Evolutionary conservation across 768 basidiomycete species (phyloP).

Genomic region (Boletellus sp.): DNA sequence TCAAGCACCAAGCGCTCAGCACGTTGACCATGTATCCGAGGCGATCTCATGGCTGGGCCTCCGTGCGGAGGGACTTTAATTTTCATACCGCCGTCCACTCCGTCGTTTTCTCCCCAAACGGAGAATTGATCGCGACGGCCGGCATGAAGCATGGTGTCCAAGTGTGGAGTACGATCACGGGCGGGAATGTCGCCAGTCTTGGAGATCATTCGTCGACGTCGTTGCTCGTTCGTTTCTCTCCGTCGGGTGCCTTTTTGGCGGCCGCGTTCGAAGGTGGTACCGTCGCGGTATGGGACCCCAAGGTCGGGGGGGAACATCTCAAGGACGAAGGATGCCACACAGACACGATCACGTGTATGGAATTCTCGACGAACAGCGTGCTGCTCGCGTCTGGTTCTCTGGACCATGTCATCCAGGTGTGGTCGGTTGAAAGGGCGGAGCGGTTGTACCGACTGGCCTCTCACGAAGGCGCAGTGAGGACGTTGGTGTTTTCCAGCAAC

Average conservation of each 20-base stretch:
- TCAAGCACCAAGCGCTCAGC: constrained; percentile 10
- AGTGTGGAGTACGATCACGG: constrained; percentile 14
- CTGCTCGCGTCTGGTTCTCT: constrained; percentile 11
- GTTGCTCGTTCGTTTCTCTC: constrained; percentile 8
- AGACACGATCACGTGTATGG: constrained; percentile 8
- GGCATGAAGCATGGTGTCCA: constrained; percentile 10
- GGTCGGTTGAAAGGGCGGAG: constrained; percentile 19
- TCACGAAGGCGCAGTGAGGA: constrained; percentile 18
- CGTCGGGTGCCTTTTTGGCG: constrained; percentile 9
- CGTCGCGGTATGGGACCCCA: constrained; percentile 14
- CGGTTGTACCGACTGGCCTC: constrained; percentile 6
- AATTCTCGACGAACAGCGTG: constrained; percentile 5
- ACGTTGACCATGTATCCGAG: background rate
- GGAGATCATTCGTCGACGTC: constrained; percentile 6
- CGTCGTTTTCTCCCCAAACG: constrained; percentile 12
- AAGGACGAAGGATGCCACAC: constrained; percentile 4
- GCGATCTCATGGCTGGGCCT: background rate
- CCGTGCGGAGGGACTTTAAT: constrained; percentile 5
- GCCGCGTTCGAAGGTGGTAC: constrained; percentile 6
- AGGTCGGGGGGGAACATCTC: constrained; percentile 9
- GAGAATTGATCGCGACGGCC: constrained; percentile 8
- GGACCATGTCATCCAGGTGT: constrained; percentile 15
- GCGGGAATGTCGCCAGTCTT: constrained; percentile 10
- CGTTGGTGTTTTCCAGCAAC: constrained; percentile 22
- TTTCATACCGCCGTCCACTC: constrained; percentile 3